Evolutionary conservation across 495 filamentous ascomycete genomes (phyloP), one percentile per base, ranked within the genome.

Genomic region (Lasiosphaeriaceae sp.): DNA sequence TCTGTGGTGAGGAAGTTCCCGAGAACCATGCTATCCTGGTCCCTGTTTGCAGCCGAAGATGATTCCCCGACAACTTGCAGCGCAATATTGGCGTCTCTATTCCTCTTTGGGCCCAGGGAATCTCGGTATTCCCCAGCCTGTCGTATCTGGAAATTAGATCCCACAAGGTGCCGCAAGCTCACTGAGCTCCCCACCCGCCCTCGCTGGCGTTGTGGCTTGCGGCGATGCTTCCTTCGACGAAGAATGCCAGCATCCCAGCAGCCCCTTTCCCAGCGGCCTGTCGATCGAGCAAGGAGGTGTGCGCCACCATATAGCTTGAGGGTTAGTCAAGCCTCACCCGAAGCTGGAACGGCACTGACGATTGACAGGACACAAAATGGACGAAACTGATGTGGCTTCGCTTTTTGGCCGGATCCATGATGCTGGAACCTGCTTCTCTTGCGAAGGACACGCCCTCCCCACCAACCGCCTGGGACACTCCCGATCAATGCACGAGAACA

Each of bases 41-140:
- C 49, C 54, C 24, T 54, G 45, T 47, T n/a, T 48, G 23, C 59
- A 61, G 50, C 54, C 59, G 45, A 61, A 41, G 54, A 51, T 51
- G 23, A 35, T 47, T 37, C 37, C 53, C 68, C 68, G 68, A 71
- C 19, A 54, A 35, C 62, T 58, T 68, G 66, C 68, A 71, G 62
- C 14, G 22, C 45, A 69, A 64, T 71, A 69, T 71, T 71, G 66
- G 57, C 16, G 19, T 21, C 44, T 37, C 43, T 48, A 59, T 54
- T 54, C 64, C 57, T 7, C 57, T 61, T 68, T 61, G 17, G 51
- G 60, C 20, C n/a, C 14, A 22, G 11, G 20, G 45, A 64, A 67
- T 65, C 50, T 69, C 64, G 64, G 62, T 57, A 63, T 60, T 54
- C 56, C 22, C 65, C 64, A 63, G 60, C 59, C 56, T 63, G 59